A percentile compares a stretch with the other conserved stretches of the same genome.
Conservation (phyloP, 1,284 basidiomycete genomes). For the Ceratobasidium sp. region DNA sequence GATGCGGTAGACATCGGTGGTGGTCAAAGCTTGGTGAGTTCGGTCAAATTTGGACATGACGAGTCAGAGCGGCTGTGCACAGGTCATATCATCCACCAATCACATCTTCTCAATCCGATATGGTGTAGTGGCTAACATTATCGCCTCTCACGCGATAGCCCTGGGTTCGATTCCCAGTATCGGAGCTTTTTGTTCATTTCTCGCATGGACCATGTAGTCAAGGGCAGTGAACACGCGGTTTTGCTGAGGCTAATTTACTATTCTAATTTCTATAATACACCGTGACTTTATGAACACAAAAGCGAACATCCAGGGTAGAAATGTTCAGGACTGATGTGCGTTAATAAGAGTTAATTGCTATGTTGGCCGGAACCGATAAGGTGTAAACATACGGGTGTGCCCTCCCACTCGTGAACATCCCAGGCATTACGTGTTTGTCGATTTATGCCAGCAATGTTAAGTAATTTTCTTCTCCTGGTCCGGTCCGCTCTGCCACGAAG, state of each 20-base stretch:
- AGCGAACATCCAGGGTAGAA: no score
- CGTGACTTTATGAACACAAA: no score
- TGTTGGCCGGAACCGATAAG: no score
- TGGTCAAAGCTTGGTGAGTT: constrained; percentile 23
- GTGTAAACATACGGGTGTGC: constrained; percentile 16
- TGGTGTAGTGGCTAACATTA: constrained; percentile 35
- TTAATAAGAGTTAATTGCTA: no score
- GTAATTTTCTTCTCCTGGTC: constrained; percentile 17
- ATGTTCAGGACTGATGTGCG: no score
- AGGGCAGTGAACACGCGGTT: no score
- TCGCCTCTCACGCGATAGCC: constrained; percentile 35
- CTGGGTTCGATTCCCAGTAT: no score
- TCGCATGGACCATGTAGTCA: not conserved
- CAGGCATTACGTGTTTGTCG: constrained; percentile 32
- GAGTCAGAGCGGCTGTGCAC: not conserved
- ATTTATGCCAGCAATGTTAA: constrained; percentile 16
- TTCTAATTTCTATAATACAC: no score
- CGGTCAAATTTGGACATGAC: not conserved
- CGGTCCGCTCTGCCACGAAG: constrained; percentile 20
- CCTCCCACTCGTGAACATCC: constrained; percentile 36
- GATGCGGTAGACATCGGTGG: not conserved
- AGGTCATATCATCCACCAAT: not conserved
- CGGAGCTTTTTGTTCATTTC: constrained; percentile 6
- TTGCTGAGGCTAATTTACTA: no score
- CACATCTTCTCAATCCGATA: constrained; percentile 7